A percentile compares a stretch with the other conserved stretches of the same genome.
Evolutionary conservation across 225 moss, liverwort and hornwort species (phyloP).

Genomic region (Sphagnum contortum): DNA sequence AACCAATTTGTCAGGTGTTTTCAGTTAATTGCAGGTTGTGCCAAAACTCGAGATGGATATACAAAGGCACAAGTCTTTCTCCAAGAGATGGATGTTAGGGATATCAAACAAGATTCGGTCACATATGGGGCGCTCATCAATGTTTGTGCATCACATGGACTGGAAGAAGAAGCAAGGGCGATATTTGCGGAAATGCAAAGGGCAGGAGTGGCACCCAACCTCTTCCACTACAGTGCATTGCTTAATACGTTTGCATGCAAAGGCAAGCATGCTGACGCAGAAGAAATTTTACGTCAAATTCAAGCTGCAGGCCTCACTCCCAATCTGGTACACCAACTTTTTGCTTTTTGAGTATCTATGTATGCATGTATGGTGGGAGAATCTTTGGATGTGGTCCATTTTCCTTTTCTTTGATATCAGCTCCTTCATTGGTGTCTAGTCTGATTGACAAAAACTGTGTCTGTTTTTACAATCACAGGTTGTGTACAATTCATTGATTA

Average conservation of each 20-base stretch:
- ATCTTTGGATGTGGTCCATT: too few relatives aligned
- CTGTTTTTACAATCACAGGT: constrained; percentile 22
- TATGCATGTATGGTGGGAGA: too few relatives aligned
- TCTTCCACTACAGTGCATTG: constrained; percentile 71
- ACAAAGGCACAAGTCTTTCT: constrained; percentile 46
- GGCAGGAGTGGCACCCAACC: constrained; percentile 59
- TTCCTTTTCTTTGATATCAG: too few relatives aligned
- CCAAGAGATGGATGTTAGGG: constrained; percentile 39
- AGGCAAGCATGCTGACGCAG: constrained; percentile 57
- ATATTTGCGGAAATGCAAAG: constrained; percentile 63
- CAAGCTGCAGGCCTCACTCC: constrained; percentile 50
- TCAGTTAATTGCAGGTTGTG: constrained; percentile 72
- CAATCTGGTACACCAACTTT: constrained; percentile 30
- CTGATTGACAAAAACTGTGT: too few relatives aligned
- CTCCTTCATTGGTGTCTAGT: too few relatives aligned
- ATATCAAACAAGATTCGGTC: constrained; percentile 43
- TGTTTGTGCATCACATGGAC: constrained; percentile 64
- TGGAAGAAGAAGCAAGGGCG: constrained; percentile 55
- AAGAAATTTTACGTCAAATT: constrained; percentile 44
- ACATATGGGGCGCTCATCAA: constrained; percentile 74
- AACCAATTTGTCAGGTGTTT: too few relatives aligned
- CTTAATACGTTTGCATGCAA: constrained; percentile 63
- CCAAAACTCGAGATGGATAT: constrained; percentile 64
- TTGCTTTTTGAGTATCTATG: too few relatives aligned
- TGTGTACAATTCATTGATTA: constrained; percentile 70